These are phyloP conservation scores for Fragaria iinumae DNA, from an alignment of 306 rosid genomes.

Conservation along the genomic window DNA sequence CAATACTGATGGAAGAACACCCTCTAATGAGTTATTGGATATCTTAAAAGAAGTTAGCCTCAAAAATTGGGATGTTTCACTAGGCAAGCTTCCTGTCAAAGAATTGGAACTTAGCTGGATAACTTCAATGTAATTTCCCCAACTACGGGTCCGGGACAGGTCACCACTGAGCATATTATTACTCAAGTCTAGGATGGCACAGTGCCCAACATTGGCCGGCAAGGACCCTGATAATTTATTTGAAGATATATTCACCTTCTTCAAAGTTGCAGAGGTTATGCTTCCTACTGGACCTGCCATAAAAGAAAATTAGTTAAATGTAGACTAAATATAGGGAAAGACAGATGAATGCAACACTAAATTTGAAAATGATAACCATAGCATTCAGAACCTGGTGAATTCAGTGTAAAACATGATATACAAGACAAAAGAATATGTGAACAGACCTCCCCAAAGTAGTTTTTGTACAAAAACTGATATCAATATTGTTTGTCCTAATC, in stretches of 20 bases:
- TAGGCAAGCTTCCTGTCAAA: slow-evolving; percentile 53
- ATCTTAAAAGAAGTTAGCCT: slow-evolving; percentile 54
- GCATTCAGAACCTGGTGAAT: not conserved
- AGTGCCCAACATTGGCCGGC: slow-evolving; percentile 61
- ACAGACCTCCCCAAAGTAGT: not conserved
- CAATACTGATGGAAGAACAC: slow-evolving; percentile 56
- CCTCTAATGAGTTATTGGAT: slow-evolving; percentile 66
- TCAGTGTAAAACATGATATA: slow-evolving; percentile 1
- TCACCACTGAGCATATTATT: slow-evolving; percentile 62
- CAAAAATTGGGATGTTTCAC: slow-evolving; percentile 53
- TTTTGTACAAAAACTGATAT: not conserved
- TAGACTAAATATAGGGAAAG: not conserved
- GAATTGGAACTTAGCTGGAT: slow-evolving; percentile 64
- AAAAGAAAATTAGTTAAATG: slow-evolving; percentile 15
- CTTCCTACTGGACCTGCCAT: slow-evolving; percentile 68
- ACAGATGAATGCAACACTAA: not conserved
- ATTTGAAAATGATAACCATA: not conserved
- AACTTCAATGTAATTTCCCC: slow-evolving; percentile 79
- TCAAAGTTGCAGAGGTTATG: slow-evolving; percentile 66
- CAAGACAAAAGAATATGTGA: not conserved
- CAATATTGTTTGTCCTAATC: not conserved
- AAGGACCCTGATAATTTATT: slow-evolving; percentile 69
- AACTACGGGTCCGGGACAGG: slow-evolving; percentile 56
- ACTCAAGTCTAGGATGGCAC: slow-evolving; percentile 65
- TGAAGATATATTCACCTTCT: slow-evolving; percentile 72